Evolutionary conservation across 2,329 filamentous ascomycete genomes (phyloP), one percentile per base, ranked within the genome.

Genomic region (Monosporascus ibericus): DNA sequence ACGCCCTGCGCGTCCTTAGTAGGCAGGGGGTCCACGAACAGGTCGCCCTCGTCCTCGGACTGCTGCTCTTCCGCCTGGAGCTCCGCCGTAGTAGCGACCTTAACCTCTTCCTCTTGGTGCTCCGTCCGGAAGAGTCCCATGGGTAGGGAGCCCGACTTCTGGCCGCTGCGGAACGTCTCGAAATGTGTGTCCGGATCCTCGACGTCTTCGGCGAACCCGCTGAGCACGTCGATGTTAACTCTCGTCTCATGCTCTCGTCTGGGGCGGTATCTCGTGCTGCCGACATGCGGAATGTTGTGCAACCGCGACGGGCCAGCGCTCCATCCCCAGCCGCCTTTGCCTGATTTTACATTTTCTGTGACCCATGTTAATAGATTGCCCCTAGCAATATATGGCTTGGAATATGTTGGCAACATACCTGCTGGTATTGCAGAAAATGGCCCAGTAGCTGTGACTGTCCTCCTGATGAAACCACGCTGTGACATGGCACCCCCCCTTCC

Each of bases 191-290:
- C 70, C 55, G 71, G 73, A 48, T 76, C 65, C 34, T 78, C 73
- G n/a, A 73, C 74, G 22, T 74, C 65, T 25, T 63, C 63, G 58
- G 51, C 71, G 61, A 49, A 71, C 58, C 66, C 74, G 58, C 77
- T 78, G 47, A 84, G 76, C 52, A 75, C 72, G 60, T 84, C 80
- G 58, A 79, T 77, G 58, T 83, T 81, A 63, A 83, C 77, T 65
- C 80, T 69, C 36, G 72, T 59, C 55, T 81, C 76, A 53, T 68
- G 65, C 46, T 73, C 68, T 38, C 67, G 66, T 54, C 76, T 74
- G 40, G 68, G 72, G 30, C 58, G 61, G 52, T 73, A 72, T 53
- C 76, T 75, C 38, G 63, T 64, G 48, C 55, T 53, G 51, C 68
- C 65, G 42, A 64, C 65, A 49, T 76, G 69, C 44, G 66, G 61